Conservation (phyloP, 768 basidiomycete species). For the Leucocoprinus birnbaumii region DNA sequence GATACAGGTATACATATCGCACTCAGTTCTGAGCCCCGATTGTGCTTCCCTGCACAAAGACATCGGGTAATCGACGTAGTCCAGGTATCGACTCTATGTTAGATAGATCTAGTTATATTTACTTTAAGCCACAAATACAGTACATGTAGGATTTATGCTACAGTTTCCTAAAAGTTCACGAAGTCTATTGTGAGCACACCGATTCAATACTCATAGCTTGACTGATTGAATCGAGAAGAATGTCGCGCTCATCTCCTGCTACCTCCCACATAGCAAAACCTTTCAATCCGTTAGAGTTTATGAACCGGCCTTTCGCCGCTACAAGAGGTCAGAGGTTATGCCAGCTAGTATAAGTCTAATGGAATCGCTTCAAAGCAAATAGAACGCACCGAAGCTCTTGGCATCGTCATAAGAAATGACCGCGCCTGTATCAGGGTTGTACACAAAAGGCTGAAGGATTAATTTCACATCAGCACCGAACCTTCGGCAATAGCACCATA, state of each 20-base stretch:
- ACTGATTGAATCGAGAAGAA: slow-evolving; percentile 54
- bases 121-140: too few species aligned
- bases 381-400: slow-evolving; percentile 45
- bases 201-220: slow-evolving; percentile 31
- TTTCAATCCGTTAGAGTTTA: slow-evolving; percentile 45
- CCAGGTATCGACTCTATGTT: too few species aligned
- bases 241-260: slow-evolving; percentile 56
- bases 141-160: too few species aligned
- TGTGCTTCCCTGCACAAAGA: too few species aligned
- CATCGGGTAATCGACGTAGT: too few species aligned
- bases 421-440: slow-evolving; percentile 46
- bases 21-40: too few species aligned
- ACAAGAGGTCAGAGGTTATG: slow-evolving; percentile 2
- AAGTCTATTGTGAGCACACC: slow-evolving; percentile 13
- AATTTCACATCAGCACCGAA: background rate
- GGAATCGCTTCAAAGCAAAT: background rate
- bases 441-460: slow-evolving; percentile 59
- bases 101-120: too few species aligned
- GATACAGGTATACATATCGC: too few species aligned
- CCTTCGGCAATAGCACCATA: background rate
- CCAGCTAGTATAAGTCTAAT: background rate
- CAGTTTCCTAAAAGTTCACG: background rate
- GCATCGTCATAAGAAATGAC: slow-evolving; percentile 72
- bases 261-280: slow-evolving; percentile 73
- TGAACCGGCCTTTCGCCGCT: slow-evolving; percentile 60